These are phyloP conservation scores for Colletotrichum sp. DNA, from an alignment of 2,329 filamentous ascomycete genomes.

Conservation along the genomic window DNA sequence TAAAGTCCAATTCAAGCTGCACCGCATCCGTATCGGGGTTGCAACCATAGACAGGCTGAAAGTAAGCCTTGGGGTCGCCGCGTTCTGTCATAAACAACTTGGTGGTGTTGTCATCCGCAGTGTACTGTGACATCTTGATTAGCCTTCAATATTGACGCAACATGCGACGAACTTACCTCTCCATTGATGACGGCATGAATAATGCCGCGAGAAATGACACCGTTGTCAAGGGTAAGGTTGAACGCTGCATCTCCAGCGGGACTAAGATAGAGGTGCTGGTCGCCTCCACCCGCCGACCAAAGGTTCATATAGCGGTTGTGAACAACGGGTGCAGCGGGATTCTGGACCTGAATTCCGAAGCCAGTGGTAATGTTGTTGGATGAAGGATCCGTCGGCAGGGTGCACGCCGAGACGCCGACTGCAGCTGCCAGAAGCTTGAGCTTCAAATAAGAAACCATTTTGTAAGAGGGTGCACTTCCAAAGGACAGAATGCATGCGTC, in stretches of 20 bases:
- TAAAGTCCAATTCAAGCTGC: constrained; percentile 41
- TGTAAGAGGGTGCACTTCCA: not conserved
- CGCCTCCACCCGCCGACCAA: constrained; percentile 39
- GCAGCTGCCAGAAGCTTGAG: constrained; percentile 20
- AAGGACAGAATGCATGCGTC: not conserved
- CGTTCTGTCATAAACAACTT: constrained; percentile 54
- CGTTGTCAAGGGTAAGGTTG: constrained; percentile 41
- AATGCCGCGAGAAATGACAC: constrained; percentile 35
- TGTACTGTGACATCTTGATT: constrained; percentile 33
- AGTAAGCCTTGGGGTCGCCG: constrained; percentile 45
- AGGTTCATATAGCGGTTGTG: constrained; percentile 43
- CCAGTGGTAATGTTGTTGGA: constrained; percentile 35
- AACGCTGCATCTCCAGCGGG: constrained; percentile 40
- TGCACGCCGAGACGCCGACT: constrained; percentile 33
- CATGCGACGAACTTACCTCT: constrained; percentile 35
- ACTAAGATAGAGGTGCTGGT: constrained; percentile 44
- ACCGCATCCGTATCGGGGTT: constrained; percentile 44
- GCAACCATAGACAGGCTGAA: constrained; percentile 45
- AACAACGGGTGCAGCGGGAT: constrained; percentile 35
- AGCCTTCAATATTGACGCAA: not conserved
- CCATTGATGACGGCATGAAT: constrained; percentile 47
- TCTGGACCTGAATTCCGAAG: constrained; percentile 44
- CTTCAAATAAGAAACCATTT: not conserved
- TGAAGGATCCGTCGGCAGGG: constrained; percentile 30
- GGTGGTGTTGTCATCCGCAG: constrained; percentile 48